Evolutionary conservation across 768 basidiomycete species (phyloP), one percentile per base, ranked within the genome.

Genomic region (Lentinula sp.): DNA sequence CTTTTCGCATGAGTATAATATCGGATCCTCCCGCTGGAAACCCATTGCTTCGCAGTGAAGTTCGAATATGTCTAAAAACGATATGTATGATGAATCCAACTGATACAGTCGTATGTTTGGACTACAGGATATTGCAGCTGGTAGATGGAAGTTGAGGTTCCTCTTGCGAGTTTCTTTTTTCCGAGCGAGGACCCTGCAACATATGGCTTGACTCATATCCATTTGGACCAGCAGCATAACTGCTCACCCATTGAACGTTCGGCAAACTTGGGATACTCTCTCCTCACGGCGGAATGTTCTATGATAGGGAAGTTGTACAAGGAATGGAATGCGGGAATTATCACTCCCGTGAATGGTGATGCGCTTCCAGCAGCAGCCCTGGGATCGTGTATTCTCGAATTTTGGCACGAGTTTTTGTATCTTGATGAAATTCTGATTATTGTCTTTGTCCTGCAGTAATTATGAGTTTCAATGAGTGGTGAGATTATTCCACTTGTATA

Each of bases 131-230:
- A 98, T 79, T 7, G 90, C 87, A 0, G 88, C 85, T 1, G 97
- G 97, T 35, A 98, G 78, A 71, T 98, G 92, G 83, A 99, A 98
- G 46, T 79, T 78, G 36, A 99, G 81, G 69, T 93, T 95, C 45
- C 97, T 85, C 67, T 96, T 95, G 54, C 96, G 84, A 37, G 85
- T 90, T 72, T 99, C 96, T 71, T 96, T 97, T 72, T 94, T 90
- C 61, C 91, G 87, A 54, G 78, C 77, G 56, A 99, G 77, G 28
- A 91, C 89, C 23, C 96, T 97, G 60, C 18, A 59, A 60, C 33
- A 49, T 57, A 66, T 52, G 55, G 39, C 18, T 13, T 59, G 4
- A 56, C 41, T 41, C 37, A 41, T 33, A 58, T 16, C 45, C n/a
- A 62, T 33, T 13, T 16, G 61, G 39, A 49, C 46, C 13, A 10